phyloP scores from a whole-genome alignment of 129 eudicot genomes.

The Smallanthus sonchifolius region DNA sequence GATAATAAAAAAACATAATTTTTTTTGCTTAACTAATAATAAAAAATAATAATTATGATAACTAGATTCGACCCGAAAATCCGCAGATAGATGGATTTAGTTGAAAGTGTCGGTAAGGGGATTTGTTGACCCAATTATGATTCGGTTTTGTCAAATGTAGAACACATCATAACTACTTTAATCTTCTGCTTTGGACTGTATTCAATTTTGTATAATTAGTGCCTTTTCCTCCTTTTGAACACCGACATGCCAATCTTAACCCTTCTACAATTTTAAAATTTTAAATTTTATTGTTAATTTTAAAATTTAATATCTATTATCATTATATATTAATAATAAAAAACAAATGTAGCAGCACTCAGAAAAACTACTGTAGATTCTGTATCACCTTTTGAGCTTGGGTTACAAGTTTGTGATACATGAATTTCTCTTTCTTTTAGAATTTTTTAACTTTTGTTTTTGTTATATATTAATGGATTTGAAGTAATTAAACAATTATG shows the following conservation, averaged over 20 bases:
- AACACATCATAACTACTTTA: conserved; percentile 27
- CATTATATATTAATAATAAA: no score
- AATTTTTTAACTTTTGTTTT: no score
- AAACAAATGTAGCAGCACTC: no score
- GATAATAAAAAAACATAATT: background rate
- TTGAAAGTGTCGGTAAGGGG: conserved; percentile 22
- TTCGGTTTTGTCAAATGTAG: conserved; percentile 29
- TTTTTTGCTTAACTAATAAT: background rate
- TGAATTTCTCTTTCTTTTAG: no score
- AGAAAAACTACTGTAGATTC: no score
- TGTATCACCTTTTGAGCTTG: no score
- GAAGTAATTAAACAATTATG: no score
- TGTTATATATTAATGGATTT: no score
- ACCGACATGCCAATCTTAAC: conserved; percentile 22
- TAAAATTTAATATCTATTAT: no score
- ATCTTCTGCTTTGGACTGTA: conserved; percentile 20
- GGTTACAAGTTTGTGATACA: no score
- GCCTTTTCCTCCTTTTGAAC: conserved; percentile 6
- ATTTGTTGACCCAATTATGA: conserved; percentile 20
- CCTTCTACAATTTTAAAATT: background rate
- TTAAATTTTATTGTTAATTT: background rate
- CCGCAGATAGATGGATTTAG: background rate
- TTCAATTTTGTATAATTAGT: background rate
- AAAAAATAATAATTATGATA: background rate
- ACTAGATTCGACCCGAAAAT: background rate